Evolutionary conservation across 2,329 filamentous ascomycete genomes (phyloP), one percentile per base, ranked within the genome.

Genomic region (Didymella sp.): DNA sequence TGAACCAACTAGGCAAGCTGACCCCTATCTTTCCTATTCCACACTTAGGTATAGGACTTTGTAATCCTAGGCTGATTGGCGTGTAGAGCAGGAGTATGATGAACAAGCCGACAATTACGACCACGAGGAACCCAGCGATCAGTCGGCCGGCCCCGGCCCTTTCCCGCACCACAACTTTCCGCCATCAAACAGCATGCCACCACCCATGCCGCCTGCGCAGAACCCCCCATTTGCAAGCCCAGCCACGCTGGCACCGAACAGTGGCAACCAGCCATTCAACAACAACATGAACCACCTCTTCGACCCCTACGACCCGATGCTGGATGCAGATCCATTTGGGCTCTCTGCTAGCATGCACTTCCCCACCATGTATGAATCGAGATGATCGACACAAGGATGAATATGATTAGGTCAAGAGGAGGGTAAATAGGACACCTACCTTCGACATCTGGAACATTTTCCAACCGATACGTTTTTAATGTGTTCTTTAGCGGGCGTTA

Each of bases 341-440:
- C 82, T 97, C 49, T 94, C 90, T 57, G 93, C 93, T 31, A 96
- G 91, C 78, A 96, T 96, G 94, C 91, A 94, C 64, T 96, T 96
- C 70, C 92, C 92, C 11, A 90, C 89, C 76, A 86, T 87, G 48
- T 92, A 91, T 73, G 77, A 80, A 58, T 73, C 77, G 55, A 68
- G 74, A 70, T 77, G 64, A 73, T 55, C 51, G 59, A 66, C 54
- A 59, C 40, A 54, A 69, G 54, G 48, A 57, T 57, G 43, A 44
- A 57, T 45, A 58, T 54, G 56, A 58, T 42, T 35, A 50, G 50
- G 45, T 27, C 17, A 58, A 53, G 56, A 53, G 50, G 41, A 45
- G 50, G 49, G 25, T 27, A 57, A n/a, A 53, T 53, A 48, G 45
- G 46, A 41, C 46, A 59, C 40, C 47, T 51, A 55, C 37, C 28